phyloP scores from a whole-genome alignment of 2,329 filamentous ascomycete species.

The Xylaria sp. region DNA sequence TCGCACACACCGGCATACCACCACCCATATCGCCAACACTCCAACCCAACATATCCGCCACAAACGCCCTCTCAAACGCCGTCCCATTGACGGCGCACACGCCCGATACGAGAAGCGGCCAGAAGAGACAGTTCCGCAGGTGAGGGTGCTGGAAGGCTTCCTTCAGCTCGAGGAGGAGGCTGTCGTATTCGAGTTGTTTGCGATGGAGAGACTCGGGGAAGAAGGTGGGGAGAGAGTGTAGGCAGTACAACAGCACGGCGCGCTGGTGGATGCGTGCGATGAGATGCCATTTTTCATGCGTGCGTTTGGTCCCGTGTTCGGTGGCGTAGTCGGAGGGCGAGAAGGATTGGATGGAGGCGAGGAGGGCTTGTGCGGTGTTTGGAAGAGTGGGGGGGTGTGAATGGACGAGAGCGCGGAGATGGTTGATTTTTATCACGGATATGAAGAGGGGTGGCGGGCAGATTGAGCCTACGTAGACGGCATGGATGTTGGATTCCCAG shows the following conservation, averaged over 20 bases:
- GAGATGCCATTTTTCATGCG: slow-evolving; percentile 28
- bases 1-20: slow-evolving; percentile 26
- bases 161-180: slow-evolving; percentile 24
- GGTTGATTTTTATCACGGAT: slow-evolving; percentile 12
- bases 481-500: slow-evolving; percentile 13
- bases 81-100: slow-evolving; percentile 24
- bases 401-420: slow-evolving; percentile 8
- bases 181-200: slow-evolving; percentile 14
- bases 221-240: slow-evolving; percentile 27
- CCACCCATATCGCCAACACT: slow-evolving; percentile 26
- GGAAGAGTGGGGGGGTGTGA: background rate
- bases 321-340: slow-evolving; percentile 27
- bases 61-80: slow-evolving; percentile 26
- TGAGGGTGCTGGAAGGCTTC: slow-evolving; percentile 15
- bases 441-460: slow-evolving; percentile 12
- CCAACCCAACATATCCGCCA: slow-evolving; percentile 24
- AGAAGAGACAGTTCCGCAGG: slow-evolving; percentile 28
- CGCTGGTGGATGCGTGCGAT: slow-evolving; percentile 30
- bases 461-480: slow-evolving; percentile 18
- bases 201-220: slow-evolving; percentile 10
- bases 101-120: slow-evolving; percentile 34
- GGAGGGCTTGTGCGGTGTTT: slow-evolving; percentile 18
- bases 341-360: slow-evolving; percentile 28
- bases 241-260: slow-evolving; percentile 27
- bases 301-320: slow-evolving; percentile 12